phyloP scores from a whole-genome alignment of 2,329 filamentous ascomycete genomes.

The Paraphaeosphaeria minitans region DNA sequence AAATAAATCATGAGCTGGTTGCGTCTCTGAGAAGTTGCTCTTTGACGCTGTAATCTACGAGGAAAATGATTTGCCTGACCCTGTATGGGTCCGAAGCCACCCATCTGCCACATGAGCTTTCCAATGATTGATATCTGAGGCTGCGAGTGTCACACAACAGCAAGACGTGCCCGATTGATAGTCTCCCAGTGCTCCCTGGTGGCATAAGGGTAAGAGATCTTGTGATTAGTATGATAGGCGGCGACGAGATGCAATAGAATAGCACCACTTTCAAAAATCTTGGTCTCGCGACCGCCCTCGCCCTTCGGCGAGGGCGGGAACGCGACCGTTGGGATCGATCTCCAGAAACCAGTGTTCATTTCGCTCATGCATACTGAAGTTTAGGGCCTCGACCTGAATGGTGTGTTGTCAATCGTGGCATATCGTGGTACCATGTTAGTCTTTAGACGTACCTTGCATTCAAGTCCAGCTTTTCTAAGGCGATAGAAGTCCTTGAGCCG shows the following conservation, averaged over 20 bases:
- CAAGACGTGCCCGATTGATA: constrained; percentile 67
- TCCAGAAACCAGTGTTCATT: constrained; percentile 82
- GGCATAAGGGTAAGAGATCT: constrained; percentile 73
- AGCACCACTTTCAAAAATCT: constrained; percentile 74
- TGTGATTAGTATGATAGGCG: constrained; percentile 77
- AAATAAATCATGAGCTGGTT: constrained; percentile 58
- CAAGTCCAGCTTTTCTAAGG: constrained; percentile 66
- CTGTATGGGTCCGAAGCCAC: constrained; percentile 37
- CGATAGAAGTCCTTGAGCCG: constrained; percentile 58
- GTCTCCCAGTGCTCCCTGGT: constrained; percentile 76
- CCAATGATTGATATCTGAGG: constrained; percentile 56
- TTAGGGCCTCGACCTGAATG: constrained; percentile 67
- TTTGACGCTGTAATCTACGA: constrained; percentile 4
- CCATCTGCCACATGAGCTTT: constrained; percentile 61
- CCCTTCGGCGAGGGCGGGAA: constrained; percentile 77
- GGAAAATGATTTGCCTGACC: constrained; percentile 29
- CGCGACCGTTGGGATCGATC: constrained; percentile 89
- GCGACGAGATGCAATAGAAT: constrained; percentile 83
- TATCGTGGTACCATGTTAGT: constrained; percentile 25
- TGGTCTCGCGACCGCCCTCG: constrained; percentile 68
- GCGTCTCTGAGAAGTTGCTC: not conserved
- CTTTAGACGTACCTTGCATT: constrained; percentile 61
- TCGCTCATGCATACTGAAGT: constrained; percentile 71
- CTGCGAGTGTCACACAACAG: constrained; percentile 66
- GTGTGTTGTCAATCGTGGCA: constrained; percentile 58